Base-by-base conservation (phyloP, 2,329 filamentous ascomycete genomes). In the Huntiella decipiens region DNA sequence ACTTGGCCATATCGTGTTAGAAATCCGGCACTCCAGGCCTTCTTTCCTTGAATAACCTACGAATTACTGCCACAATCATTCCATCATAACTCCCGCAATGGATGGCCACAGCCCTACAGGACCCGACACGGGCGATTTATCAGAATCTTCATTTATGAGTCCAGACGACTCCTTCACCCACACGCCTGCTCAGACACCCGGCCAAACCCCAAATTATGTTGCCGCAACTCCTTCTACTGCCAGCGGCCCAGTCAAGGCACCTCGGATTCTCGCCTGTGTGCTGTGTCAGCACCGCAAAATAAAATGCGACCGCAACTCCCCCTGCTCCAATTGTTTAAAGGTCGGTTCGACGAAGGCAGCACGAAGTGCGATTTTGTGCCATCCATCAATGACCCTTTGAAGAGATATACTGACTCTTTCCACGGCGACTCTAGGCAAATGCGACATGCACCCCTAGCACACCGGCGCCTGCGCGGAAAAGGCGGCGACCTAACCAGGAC, bases 231-330 rank as follows among this genome's bases (percentile, higher is more conserved):
- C 46, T 7, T 19, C 42, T 12, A 45, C 33, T 6, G 10, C 13
- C 48, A 33, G 6, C 51, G 12, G 51, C 55, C 13, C 31, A 15
- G 52, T 55, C 38, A 70, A 66, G 55, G 58, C 62, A 10, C 58
- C 61, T 11, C 61, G 69, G 52, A 63, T 72, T 40, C 59, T 73
- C 48, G 68, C 68, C 15, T 73, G 71, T 52, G 68, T 72, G 15
- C 61, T 74, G 34, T 76, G 72, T 54, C 72, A 76, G 55, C 68
- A 71, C 54, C 67, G 73, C 54, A 76, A 77, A 60, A 75, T 75
- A 58, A 74, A 73, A 56, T 77, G 73, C 58, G 71, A 76, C 53
- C 66, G 72, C 50, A 67, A 66, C 37, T 72, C 67, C 36, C 73
- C 72, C 3, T 76, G 72, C 54, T 67, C 71, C 48, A 75, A 76